Evolutionary conservation across 331 rosid genomes (phyloP).

Genomic region (Stylosanthes scabra): DNA sequence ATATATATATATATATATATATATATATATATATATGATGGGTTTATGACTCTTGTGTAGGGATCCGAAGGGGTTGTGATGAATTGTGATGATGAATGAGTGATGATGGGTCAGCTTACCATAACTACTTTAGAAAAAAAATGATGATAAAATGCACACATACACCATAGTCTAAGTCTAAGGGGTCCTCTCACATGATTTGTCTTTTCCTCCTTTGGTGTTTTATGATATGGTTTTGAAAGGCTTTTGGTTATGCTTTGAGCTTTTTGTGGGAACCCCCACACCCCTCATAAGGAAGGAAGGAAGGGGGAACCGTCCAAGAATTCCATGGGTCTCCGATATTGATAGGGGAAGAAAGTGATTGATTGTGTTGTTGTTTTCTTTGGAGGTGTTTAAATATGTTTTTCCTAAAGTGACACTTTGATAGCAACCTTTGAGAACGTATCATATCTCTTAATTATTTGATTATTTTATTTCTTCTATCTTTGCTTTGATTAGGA

Average conservation of each 20-base stretch:
- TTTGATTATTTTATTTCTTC: background rate
- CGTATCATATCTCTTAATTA: slow-evolving; percentile 31
- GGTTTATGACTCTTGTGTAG: background rate
- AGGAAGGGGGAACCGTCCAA: slow-evolving; percentile 47
- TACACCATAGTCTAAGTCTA: slow-evolving; percentile 28
- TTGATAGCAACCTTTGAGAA: slow-evolving; percentile 60
- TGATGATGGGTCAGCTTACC: slow-evolving; percentile 31
- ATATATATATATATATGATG: too few relatives aligned
- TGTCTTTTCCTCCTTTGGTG: slow-evolving; percentile 53
- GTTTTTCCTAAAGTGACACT: slow-evolving; percentile 37
- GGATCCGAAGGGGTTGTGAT: background rate
- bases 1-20: too few relatives aligned
- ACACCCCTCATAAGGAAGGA: slow-evolving; percentile 29
- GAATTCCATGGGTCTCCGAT: slow-evolving; percentile 58
- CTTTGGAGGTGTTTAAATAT: slow-evolving; percentile 39
- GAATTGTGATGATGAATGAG: background rate
- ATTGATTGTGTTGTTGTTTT: slow-evolving; percentile 50
- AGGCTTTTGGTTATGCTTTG: slow-evolving; percentile 29
- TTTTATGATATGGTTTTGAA: slow-evolving; percentile 42
- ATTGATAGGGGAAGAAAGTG: slow-evolving; percentile 64
- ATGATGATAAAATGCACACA: slow-evolving; percentile 15
- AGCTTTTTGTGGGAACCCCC: slow-evolving; percentile 45
- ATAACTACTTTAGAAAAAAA: slow-evolving; percentile 28
- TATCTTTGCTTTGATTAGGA: slow-evolving; percentile 40
- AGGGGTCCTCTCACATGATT: slow-evolving; percentile 53